Evolutionary conservation across 371 early-diverging fungal genomes (phyloP).

Genomic region (Lichtheimia ramosa): DNA sequence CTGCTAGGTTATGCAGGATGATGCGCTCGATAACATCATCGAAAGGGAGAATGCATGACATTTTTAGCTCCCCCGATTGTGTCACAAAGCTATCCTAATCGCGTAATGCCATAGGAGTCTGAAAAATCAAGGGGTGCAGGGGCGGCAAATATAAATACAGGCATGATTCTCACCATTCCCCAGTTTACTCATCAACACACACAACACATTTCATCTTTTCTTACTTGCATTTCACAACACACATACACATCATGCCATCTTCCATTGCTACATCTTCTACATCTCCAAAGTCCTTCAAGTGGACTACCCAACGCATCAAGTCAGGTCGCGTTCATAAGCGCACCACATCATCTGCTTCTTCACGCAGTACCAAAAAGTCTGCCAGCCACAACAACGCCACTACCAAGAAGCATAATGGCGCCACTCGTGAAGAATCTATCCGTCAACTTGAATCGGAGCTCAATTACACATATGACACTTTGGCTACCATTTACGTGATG

Average conservation of each 20-base stretch:
- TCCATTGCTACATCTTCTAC: background rate
- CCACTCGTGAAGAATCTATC: background rate
- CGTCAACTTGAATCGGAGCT: slow-evolving; percentile 27
- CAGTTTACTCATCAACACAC: background rate
- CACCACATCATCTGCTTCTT: slow-evolving; percentile 4
- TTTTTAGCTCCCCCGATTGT: no score
- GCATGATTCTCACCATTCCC: slow-evolving; percentile 1
- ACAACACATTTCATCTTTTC: background rate
- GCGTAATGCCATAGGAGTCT: no score
- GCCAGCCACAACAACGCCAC: slow-evolving; percentile 1
- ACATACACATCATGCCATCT: slow-evolving; percentile 11
- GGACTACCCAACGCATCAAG: slow-evolving; percentile 11
- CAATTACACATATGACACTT: slow-evolving; percentile 32
- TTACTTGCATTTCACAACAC: background rate
- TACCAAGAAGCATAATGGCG: background rate
- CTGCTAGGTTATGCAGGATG: no score
- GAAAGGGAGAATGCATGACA: no score
- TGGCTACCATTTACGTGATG: slow-evolving; percentile 39
- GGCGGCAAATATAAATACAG: background rate
- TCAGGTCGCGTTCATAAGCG: slow-evolving; percentile 11
- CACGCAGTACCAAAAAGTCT: background rate
- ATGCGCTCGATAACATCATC: no score
- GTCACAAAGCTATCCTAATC: no score
- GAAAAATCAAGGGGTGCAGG: no score
- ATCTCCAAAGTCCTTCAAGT: slow-evolving; percentile 10